These are phyloP conservation scores for Talaromyces trachyspermus DNA, from an alignment of 495 filamentous ascomycete species.

Conservation along the genomic window DNA sequence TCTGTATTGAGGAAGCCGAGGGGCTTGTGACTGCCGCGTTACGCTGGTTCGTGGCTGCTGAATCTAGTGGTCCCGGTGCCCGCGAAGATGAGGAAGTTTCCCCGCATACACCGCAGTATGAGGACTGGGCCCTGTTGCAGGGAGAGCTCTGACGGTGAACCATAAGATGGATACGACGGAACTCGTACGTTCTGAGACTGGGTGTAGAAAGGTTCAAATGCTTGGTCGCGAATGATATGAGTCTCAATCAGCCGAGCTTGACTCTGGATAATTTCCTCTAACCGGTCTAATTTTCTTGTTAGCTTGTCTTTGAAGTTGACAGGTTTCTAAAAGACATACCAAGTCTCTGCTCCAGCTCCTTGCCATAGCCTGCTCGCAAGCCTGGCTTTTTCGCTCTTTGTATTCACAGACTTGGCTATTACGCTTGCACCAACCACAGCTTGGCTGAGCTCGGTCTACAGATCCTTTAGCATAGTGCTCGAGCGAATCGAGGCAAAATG, in stretches of 20 bases:
- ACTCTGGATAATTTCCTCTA: slow-evolving; percentile 40
- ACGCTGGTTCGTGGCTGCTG: slow-evolving; percentile 15
- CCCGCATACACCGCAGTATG: slow-evolving; percentile 29
- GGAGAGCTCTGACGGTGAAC: slow-evolving; percentile 39
- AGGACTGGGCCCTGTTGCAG: slow-evolving; percentile 30
- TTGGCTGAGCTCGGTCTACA: slow-evolving; percentile 65
- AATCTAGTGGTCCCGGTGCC: not conserved
- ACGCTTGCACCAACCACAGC: slow-evolving; percentile 81
- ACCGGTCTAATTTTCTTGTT: slow-evolving; percentile 27
- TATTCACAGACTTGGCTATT: slow-evolving; percentile 76
- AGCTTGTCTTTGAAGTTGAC: not conserved
- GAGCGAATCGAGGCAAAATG: not conserved
- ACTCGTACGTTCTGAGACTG: not conserved
- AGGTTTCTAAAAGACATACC: slow-evolving; percentile 19
- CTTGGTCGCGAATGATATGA: slow-evolving; percentile 36
- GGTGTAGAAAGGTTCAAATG: not conserved
- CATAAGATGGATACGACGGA: slow-evolving; percentile 27
- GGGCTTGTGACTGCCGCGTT: slow-evolving; percentile 30
- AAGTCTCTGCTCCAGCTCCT: slow-evolving; percentile 78
- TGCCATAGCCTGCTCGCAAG: slow-evolving; percentile 75
- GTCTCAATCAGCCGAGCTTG: slow-evolving; percentile 43
- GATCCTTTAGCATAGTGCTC: slow-evolving; percentile 1
- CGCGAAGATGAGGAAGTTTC: slow-evolving; percentile 22
- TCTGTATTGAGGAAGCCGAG: slow-evolving; percentile 29
- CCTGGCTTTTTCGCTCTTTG: slow-evolving; percentile 78